Evolutionary conservation across 805 yeast species (phyloP).

Genomic region (Candida chauliodis): DNA sequence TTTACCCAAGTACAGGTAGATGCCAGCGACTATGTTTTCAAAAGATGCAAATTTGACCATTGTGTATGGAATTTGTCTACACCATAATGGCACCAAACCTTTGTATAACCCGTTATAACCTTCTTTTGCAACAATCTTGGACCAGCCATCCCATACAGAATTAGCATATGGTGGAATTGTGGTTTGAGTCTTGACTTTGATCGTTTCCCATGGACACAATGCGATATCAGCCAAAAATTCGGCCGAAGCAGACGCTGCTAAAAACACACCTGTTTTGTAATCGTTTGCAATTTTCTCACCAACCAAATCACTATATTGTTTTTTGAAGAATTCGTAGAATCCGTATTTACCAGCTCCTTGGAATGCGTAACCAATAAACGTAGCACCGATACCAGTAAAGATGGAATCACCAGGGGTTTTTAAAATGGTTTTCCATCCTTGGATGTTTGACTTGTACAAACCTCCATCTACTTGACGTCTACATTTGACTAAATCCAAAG

Average conservation of each 20-base stretch:
- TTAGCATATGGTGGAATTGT: constrained; percentile 81
- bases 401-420: constrained; percentile 76
- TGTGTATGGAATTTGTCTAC: constrained; percentile 96
- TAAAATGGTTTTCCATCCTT: constrained; percentile 78
- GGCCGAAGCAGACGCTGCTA: constrained; percentile 89
- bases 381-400: constrained; percentile 89
- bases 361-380: constrained; percentile 85
- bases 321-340: constrained; percentile 86
- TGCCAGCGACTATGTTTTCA: constrained; percentile 82
- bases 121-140: constrained; percentile 60
- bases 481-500: constrained; percentile 89
- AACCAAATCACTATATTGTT: constrained; percentile 62
- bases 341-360: constrained; percentile 99
- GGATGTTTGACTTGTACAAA: constrained; percentile 70
- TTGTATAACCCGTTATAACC: constrained; percentile 78
- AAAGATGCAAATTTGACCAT: constrained; percentile 96
- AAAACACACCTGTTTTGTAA: constrained; percentile 69
- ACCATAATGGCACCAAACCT: constrained; percentile 91
- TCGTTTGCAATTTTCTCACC: constrained; percentile 61
- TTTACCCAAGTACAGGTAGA: constrained; percentile 70
- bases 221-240: constrained; percentile 89
- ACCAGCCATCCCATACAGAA: constrained; percentile 62
- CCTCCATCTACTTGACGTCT: constrained; percentile 81
- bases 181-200: constrained; percentile 92
- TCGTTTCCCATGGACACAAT: constrained; percentile 92